Conservation (phyloP, 441 rosid genomes). For the Metrosideros polymorpha region DNA sequence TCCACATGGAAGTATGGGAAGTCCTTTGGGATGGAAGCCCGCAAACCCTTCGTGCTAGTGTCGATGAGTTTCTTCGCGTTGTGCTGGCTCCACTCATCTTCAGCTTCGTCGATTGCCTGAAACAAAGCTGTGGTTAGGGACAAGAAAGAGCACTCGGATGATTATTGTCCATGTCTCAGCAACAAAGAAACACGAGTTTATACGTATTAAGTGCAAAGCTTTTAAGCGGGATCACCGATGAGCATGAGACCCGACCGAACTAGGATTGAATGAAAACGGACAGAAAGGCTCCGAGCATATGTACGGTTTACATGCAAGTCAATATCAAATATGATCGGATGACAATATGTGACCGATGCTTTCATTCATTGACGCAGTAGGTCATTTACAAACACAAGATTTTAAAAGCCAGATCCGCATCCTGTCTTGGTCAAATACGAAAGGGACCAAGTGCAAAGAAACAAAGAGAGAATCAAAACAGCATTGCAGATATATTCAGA, state of each 20-base stretch:
- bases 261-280: background rate
- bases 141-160: background rate
- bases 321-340: background rate
- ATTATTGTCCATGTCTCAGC: background rate
- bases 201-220: background rate
- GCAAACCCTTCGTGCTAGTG: constrained; percentile 71
- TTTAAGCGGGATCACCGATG: background rate
- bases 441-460: background rate
- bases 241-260: background rate
- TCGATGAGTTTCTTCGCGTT: constrained; percentile 91
- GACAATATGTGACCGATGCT: background rate
- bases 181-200: background rate
- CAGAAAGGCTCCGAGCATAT: background rate
- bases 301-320: background rate
- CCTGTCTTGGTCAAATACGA: background rate
- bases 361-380: background rate
- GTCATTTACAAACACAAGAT: background rate
- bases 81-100: constrained; percentile 96
- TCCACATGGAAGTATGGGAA: constrained; percentile 94
- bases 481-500: background rate
- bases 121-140: background rate
- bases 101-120: constrained; percentile 84
- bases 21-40: constrained; percentile 71
- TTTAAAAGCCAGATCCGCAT: background rate
- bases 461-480: background rate